Evolutionary conservation across 2,329 filamentous ascomycete genomes (phyloP).

Genomic region (Monilinia polystroma): DNA sequence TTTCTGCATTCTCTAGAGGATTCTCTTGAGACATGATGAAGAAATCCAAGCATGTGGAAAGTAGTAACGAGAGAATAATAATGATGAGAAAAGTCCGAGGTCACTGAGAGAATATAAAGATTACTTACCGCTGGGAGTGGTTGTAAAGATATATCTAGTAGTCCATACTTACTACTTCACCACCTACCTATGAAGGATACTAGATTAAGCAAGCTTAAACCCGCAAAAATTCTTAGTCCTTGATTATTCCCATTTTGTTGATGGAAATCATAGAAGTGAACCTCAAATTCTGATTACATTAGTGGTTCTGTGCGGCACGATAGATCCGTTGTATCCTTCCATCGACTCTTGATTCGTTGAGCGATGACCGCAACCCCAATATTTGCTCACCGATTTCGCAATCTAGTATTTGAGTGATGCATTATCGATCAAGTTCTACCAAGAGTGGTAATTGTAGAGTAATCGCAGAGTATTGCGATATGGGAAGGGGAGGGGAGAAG

Average conservation of each 20-base stretch:
- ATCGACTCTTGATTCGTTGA: conserved; percentile 5
- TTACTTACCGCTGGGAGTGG: background rate
- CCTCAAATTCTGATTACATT: background rate
- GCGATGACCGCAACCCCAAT: background rate
- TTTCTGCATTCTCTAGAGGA: conserved; percentile 28
- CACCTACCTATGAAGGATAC: background rate
- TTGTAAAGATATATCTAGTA: background rate
- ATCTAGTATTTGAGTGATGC: background rate
- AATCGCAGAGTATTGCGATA: background rate
- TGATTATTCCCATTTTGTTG: background rate
- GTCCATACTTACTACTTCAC: background rate
- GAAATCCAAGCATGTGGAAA: conserved; percentile 25
- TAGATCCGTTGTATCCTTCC: background rate
- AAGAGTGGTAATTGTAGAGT: conserved; percentile 1
- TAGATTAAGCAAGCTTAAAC: background rate
- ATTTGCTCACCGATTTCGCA: background rate
- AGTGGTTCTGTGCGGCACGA: background rate
- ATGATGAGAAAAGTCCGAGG: background rate
- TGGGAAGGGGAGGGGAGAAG: background rate
- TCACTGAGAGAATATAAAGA: background rate
- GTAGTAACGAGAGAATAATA: background rate
- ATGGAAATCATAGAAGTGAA: background rate
- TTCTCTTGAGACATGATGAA: conserved; percentile 32
- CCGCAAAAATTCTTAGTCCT: background rate
- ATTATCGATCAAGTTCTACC: too few species aligned